Evolutionary conservation across 164 flowering plant genomes (phyloP), one percentile per base, ranked within the genome.

Genomic region (Brasenia schreberi): DNA sequence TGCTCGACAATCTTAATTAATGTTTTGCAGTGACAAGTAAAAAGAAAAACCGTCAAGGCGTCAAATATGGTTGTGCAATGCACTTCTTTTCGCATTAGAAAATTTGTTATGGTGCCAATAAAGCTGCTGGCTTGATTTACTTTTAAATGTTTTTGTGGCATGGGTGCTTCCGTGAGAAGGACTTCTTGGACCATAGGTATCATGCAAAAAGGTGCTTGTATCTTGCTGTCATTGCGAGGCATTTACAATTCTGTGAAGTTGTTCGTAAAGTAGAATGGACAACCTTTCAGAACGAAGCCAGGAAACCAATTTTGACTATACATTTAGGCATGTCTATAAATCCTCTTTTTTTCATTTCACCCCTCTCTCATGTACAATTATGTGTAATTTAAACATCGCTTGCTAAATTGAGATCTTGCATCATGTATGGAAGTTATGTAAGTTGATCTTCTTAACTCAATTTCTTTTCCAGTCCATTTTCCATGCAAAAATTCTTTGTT

Each of bases 171-270:
- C 85, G 71, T 67, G 92, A 89, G 84, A 87, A 91, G 69, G 99
- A 94, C 71, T 91, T 79, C 76, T 75, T 94, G 80, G 86, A 94
- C 74, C 75, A 91, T 70, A 83, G 96, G 11, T 94, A 94, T 73
- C 96, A 87, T 83, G 99, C 88, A 43, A 94, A 94, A 82, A 82
- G 97, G 72, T 89, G 79, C 68, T 84, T 94, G 39, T 94, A 94
- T 75, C 87, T 94, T 9, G 82, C 92, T 71, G 67, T 81, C 39
- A 82, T 94, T 23, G 84, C 87, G 77, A 89, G 82, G 65, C 75
- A 87, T 74, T 68, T 94, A 77, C 66, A 71, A 44, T 65, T 43
- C 2, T 81, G 81, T 65, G 61, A 83, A 3, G 19, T 63, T 11
- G 11, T 85, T 67, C 61, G 68, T 39, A 86, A 78, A 72, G 79